Conservation (phyloP, 176 grass and related monocot genomes). For the Carex pumila region DNA sequence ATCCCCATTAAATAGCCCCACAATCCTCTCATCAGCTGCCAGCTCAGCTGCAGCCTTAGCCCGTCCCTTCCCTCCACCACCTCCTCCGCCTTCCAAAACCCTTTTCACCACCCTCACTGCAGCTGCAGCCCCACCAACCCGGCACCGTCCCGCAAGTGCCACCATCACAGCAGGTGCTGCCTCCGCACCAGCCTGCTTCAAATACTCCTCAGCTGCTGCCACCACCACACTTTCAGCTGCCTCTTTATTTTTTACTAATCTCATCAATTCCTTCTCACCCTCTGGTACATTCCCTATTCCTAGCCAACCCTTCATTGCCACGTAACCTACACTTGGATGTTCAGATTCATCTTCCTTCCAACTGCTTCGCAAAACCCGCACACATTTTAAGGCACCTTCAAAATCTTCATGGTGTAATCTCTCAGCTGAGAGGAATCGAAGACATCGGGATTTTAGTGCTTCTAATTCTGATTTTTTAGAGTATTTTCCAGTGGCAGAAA, state of each 20-base stretch:
- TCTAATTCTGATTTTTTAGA: constrained; percentile 37
- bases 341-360: constrained; percentile 22
- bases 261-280: constrained; percentile 64
- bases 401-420: constrained; percentile 55
- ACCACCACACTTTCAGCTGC: constrained; percentile 50
- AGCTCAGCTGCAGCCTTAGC: constrained; percentile 61
- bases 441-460: constrained; percentile 44
- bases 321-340: constrained; percentile 64
- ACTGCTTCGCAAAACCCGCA: constrained; percentile 38
- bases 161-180: constrained; percentile 48
- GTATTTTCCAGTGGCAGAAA: constrained; percentile 23
- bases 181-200: constrained; percentile 45
- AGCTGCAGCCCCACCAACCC: constrained; percentile 34
- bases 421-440: constrained; percentile 73
- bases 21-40: constrained; percentile 68
- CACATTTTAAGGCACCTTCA: constrained; percentile 66
- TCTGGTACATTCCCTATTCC: constrained; percentile 51
- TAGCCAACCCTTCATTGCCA: constrained; percentile 54
- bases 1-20: constrained; percentile 49
- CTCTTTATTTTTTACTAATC: constrained; percentile 49
- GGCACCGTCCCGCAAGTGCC: constrained; percentile 48
- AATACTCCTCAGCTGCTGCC: constrained; percentile 61
- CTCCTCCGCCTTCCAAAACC: constrained; percentile 52
- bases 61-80: constrained; percentile 19
- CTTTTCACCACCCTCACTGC: constrained; percentile 55